Evolutionary conservation across 1,284 basidiomycete genomes (phyloP).

Genomic region (Inonotus hispidus): DNA sequence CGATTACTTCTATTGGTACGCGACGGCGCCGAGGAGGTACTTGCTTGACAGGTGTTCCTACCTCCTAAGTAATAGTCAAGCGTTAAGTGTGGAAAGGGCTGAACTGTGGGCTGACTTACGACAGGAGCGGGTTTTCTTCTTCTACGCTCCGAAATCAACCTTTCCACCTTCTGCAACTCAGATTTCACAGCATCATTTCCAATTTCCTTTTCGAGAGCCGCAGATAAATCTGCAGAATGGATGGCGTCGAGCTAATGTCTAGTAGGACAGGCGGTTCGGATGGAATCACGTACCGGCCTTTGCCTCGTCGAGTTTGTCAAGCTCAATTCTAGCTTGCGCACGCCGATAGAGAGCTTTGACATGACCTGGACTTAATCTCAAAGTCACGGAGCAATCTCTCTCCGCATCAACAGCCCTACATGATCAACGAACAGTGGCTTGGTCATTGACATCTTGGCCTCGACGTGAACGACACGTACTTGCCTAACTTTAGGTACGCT

Average conservation of each 20-base stretch:
- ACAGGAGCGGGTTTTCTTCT: conserved; percentile 25
- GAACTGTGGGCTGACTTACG: conserved; percentile 6
- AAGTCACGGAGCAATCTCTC: conserved; percentile 59
- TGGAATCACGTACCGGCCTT: conserved; percentile 43
- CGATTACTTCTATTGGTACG: conserved; percentile 65
- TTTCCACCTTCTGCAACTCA: conserved; percentile 46
- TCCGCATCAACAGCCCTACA: conserved; percentile 67
- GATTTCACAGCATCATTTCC: conserved; percentile 50
- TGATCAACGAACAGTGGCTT: conserved; percentile 6
- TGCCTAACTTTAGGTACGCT: conserved; percentile 80
- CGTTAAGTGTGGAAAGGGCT: conserved; percentile 12
- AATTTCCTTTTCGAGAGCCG: conserved; percentile 52
- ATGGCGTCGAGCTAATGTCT: not conserved
- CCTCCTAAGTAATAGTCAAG: conserved; percentile 21
- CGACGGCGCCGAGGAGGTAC: conserved; percentile 43
- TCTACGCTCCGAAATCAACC: conserved; percentile 20
- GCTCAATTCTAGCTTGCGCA: conserved; percentile 55
- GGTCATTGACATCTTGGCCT: not conserved
- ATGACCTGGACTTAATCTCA: conserved; percentile 48
- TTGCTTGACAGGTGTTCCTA: conserved; percentile 29
- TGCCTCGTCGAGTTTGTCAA: conserved; percentile 50
- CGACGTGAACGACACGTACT: conserved; percentile 45
- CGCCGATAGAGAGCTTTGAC: conserved; percentile 70
- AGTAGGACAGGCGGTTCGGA: not conserved
- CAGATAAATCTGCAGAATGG: conserved; percentile 46